phyloP scores from a whole-genome alignment of 2,329 filamentous ascomycete species.

The Cercospora sp. region DNA sequence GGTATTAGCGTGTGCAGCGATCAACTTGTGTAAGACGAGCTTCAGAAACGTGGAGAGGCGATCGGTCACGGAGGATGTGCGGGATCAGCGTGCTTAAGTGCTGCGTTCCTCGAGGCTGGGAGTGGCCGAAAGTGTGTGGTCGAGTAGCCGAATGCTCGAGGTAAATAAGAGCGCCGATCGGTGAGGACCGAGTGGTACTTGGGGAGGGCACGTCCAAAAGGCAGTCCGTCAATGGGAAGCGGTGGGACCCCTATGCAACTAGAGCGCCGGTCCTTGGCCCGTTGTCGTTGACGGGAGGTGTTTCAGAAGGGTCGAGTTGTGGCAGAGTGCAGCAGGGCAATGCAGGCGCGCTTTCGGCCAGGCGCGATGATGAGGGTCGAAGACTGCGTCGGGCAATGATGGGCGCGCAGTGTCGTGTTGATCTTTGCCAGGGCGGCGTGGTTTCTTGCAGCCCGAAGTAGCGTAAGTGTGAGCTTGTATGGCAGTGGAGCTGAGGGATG shows the following conservation, averaged over 20 bases:
- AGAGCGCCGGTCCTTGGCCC: conserved; percentile 24
- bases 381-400: conserved; percentile 19
- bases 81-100: conserved; percentile 52
- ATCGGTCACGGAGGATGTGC: conserved; percentile 47
- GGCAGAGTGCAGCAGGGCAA: not conserved
- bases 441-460: conserved; percentile 18
- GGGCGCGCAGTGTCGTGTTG: conserved; percentile 13
- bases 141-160: conserved; percentile 10
- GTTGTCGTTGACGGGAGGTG: conserved; percentile 24
- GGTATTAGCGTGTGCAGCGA: conserved; percentile 25
- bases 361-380: conserved; percentile 16
- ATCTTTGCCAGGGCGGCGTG: conserved; percentile 10
- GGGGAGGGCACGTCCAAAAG: not conserved
- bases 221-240: conserved; percentile 31
- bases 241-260: conserved; percentile 24
- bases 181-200: not conserved
- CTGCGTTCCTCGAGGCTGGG: conserved; percentile 33
- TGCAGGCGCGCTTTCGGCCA: not conserved
- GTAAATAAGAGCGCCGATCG: conserved; percentile 27
- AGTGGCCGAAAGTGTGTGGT: conserved; percentile 25
- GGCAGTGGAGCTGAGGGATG: conserved; percentile 1
- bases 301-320: conserved; percentile 24
- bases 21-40: conserved; percentile 32
- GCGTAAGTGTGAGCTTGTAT: conserved; percentile 2
- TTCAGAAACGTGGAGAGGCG: conserved; percentile 51